Percentiles rank a stretch among this genome's conserved stretches.
Conservation (phyloP, 441 rosid species). For the Metrosideros polymorpha region DNA sequence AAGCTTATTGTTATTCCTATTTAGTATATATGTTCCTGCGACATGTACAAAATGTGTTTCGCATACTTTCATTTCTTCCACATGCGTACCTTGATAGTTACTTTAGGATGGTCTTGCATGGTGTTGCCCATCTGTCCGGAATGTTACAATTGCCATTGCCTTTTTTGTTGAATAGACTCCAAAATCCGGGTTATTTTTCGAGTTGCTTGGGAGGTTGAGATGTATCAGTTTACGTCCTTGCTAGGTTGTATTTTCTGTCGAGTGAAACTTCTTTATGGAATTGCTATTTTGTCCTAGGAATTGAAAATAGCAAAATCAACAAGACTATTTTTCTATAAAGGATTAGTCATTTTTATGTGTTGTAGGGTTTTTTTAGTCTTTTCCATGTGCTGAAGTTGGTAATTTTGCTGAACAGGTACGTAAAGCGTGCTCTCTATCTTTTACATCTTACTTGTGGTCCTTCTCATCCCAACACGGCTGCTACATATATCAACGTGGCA, state of each 20-base stretch:
- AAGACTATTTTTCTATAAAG: neutral
- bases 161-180: neutral
- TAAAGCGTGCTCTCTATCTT: conserved; percentile 69
- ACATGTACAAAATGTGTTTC: neutral
- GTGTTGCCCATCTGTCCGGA: neutral
- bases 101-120: neutral
- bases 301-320: neutral
- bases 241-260: neutral
- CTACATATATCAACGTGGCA: conserved; percentile 70
- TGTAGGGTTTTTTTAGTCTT: neutral
- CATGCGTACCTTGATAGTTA: neutral
- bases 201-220: neutral
- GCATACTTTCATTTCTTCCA: neutral
- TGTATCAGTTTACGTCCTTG: neutral
- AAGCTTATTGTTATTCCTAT: neutral
- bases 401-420: conserved; percentile 35
- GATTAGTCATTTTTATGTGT: neutral
- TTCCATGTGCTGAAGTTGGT: neutral
- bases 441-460: conserved; percentile 73
- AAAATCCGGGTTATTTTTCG: neutral
- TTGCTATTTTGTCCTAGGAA: neutral
- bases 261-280: neutral
- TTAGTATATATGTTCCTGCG: neutral
- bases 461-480: conserved; percentile 79
- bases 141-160: neutral